Evolutionary conservation across 495 filamentous ascomycete genomes (phyloP), one percentile per base, ranked within the genome.

Genomic region (Xylaria bambusicola): DNA sequence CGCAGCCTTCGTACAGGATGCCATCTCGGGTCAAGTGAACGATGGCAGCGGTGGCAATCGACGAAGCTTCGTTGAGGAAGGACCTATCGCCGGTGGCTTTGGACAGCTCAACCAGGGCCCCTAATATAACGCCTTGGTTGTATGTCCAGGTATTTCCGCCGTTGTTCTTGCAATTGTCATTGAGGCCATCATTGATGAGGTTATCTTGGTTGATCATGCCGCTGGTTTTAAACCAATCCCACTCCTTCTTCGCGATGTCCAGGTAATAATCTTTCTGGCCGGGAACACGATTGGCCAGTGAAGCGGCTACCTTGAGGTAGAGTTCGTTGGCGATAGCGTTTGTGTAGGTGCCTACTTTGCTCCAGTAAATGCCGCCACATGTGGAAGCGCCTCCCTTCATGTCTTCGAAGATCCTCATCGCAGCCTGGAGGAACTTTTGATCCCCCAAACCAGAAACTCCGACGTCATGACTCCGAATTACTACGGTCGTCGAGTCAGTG

Each of bases 71-170:
- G 20, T 65, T 62, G 10, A 91, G 71, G 23, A 82, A 79, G n/a
- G 76, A 72, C 12, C 58, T 13, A 63, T 88, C 79, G 0, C 78
- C 75, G 1, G 78, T 77, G 1, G 84, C 86, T 56, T 70, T 74
- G 67, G 78, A 71, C 49, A 92, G 75, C 71, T 92, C 88, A 44
- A 87, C 84, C 1, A 92, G 78, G 0, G 80, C 90, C 13, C 89
- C 89, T 12, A 92, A 78, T 35, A 92, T 76, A 26, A 91, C 87
- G 36, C 89, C 89, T 72, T 93, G 89, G 74, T 92, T 93, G 75
- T 93, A 93, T 0, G 87, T 84, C 83, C 84, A 92, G 46, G 84
- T 81, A 7, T 79, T 78, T 33, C 73, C 70, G 27, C 79, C 78
- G 67, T 91, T 91, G 71, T 88, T 89, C 58, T 80, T 75, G 75